Evolutionary conservation across 805 yeast species (phyloP).

Genomic region (Ogataea glucozyma): DNA sequence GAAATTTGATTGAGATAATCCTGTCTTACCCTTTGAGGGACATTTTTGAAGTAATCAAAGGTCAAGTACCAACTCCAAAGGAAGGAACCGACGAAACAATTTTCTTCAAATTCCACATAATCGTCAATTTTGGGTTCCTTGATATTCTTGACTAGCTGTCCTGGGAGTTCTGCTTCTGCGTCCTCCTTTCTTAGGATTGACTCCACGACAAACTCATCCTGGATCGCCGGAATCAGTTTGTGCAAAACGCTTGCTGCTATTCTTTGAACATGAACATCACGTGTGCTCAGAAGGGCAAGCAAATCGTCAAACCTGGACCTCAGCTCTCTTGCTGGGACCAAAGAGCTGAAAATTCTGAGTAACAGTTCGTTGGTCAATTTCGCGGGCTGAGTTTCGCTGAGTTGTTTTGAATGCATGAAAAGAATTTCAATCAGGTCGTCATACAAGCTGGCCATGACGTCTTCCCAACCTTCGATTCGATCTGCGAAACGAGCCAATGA

Average conservation of each 20-base stretch:
- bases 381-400: constrained; percentile 32
- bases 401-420: constrained; percentile 16
- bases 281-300: constrained; percentile 33
- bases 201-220: constrained; percentile 63
- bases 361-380: constrained; percentile 38
- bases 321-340: constrained; percentile 36
- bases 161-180: constrained; percentile 43
- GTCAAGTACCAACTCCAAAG: constrained; percentile 71
- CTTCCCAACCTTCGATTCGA: constrained; percentile 38
- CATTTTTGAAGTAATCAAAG: constrained; percentile 59
- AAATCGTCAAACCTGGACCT: constrained; percentile 38
- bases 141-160: constrained; percentile 39
- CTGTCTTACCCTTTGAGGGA: constrained; percentile 64
- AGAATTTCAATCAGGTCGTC: constrained; percentile 48
- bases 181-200: constrained; percentile 52
- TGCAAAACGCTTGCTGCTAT: constrained; percentile 42
- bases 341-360: constrained; percentile 20
- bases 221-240: constrained; percentile 44
- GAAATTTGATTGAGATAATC: constrained; percentile 61
- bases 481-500: constrained; percentile 31
- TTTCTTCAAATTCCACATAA: constrained; percentile 42
- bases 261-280: constrained; percentile 43
- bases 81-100: constrained; percentile 41
- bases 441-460: constrained; percentile 37
- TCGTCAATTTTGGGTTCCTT: constrained; percentile 34